Conservation (phyloP, 2,329 filamentous ascomycete species). For the Aspergillus transmontanensis region DNA sequence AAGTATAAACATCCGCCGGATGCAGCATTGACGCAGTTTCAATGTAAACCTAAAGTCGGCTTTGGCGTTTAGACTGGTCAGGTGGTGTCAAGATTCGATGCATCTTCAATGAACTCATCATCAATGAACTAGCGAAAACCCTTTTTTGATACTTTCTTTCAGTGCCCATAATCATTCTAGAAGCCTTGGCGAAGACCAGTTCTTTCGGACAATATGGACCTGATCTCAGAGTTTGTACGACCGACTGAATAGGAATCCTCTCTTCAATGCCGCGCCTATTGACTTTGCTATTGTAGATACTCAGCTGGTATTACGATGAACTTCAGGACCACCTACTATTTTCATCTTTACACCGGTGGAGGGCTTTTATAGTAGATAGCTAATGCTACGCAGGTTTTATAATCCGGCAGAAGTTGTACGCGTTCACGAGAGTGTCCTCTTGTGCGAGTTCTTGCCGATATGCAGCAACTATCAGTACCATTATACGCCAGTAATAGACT, state of each 20-base stretch:
- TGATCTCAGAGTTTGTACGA: neutral
- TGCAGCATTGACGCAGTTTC: neutral
- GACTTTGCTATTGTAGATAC: neutral
- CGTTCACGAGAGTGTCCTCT: neutral
- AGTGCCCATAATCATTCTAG: neutral
- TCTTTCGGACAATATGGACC: neutral
- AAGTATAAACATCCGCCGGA: neutral
- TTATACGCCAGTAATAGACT: neutral
- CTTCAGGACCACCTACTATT: neutral
- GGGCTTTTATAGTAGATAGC: neutral
- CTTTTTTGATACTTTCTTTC: neutral
- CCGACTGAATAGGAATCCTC: neutral
- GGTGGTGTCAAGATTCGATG: neutral
- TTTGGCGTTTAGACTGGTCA: neutral
- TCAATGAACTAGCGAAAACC: neutral
- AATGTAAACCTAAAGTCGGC: neutral
- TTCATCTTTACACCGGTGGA: neutral
- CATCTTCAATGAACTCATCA: neutral
- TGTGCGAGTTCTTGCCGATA: neutral
- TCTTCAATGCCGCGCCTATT: neutral
- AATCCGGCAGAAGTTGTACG: neutral
- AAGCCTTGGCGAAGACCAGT: neutral
- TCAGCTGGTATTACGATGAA: neutral
- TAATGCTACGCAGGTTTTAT: neutral
- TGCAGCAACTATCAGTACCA: neutral